Evolutionary conservation across 495 filamentous ascomycete species (phyloP).

Genomic region (Aspergillus indologenus): DNA sequence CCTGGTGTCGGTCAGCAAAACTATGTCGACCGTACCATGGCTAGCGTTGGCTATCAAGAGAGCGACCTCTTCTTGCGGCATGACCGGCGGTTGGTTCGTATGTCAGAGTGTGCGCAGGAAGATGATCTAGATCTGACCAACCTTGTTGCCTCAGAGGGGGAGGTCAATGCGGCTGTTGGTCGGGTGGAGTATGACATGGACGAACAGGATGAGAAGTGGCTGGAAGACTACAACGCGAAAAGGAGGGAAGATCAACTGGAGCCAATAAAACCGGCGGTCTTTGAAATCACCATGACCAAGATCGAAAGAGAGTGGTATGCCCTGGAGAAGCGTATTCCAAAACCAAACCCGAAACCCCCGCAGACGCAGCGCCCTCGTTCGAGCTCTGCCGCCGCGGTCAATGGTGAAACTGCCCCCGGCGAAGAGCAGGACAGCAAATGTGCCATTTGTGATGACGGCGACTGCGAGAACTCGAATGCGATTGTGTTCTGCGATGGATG

Average conservation of each 20-base stretch:
- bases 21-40: slow-evolving; percentile 88
- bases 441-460: slow-evolving; percentile 95
- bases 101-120: slow-evolving; percentile 71
- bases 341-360: slow-evolving; percentile 90
- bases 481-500: slow-evolving; percentile 99
- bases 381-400: slow-evolving; percentile 87
- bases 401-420: slow-evolving; percentile 77
- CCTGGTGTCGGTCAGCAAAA: slow-evolving; percentile 59
- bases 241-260: slow-evolving; percentile 70
- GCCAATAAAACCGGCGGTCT: slow-evolving; percentile 83
- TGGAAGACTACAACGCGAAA: slow-evolving; percentile 76
- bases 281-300: slow-evolving; percentile 97
- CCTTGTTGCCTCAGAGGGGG: slow-evolving; percentile 57
- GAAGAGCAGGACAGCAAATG: slow-evolving; percentile 98
- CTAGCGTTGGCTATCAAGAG: slow-evolving; percentile 91
- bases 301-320: slow-evolving; percentile 99
- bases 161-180: slow-evolving; percentile 58
- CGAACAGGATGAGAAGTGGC: slow-evolving; percentile 96
- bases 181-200: slow-evolving; percentile 99
- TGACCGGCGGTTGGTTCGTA: slow-evolving; percentile 72
- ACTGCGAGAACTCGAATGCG: slow-evolving; percentile 99
- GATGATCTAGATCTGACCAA: slow-evolving; percentile 73
- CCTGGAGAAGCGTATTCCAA: slow-evolving; percentile 92
- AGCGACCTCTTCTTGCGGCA: slow-evolving; percentile 82
- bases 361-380: slow-evolving; percentile 87